A percentile compares a stretch with the other conserved stretches of the same genome.
Evolutionary conservation across 129 eudicot species (phyloP).

Genomic region (Helianthus annuus): DNA sequence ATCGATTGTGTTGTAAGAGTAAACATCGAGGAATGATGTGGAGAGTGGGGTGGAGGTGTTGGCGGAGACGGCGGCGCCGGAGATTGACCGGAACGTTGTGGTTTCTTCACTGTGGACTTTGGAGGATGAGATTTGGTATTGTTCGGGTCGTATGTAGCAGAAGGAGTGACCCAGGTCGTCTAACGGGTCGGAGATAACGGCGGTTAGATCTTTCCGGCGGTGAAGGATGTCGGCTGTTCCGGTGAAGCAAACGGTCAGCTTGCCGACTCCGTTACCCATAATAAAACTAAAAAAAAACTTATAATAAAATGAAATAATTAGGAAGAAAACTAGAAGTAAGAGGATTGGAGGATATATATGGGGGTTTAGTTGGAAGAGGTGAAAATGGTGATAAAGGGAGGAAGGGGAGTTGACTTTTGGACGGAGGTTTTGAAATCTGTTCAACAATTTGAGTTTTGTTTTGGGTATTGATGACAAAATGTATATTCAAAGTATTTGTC

Average conservation of each 20-base stretch:
- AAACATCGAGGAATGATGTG: conserved; percentile 55
- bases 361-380: conserved; percentile 24
- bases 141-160: conserved; percentile 79
- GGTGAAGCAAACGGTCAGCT: conserved; percentile 75
- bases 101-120: conserved; percentile 71
- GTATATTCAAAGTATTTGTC: neutral
- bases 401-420: conserved; percentile 54
- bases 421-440: conserved; percentile 38
- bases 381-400: conserved; percentile 19
- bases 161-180: conserved; percentile 93
- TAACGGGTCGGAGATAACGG: conserved; percentile 53
- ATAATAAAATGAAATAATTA: too few relatives aligned
- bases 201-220: conserved; percentile 45
- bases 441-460: conserved; percentile 23
- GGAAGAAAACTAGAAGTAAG: too few relatives aligned
- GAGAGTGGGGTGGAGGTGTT: conserved; percentile 89
- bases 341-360: neutral
- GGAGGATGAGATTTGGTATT: conserved; percentile 47
- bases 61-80: conserved; percentile 94
- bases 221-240: conserved; percentile 46
- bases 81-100: conserved; percentile 72
- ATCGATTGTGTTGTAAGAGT: conserved; percentile 48
- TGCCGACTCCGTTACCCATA: conserved; percentile 90
- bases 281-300: too few relatives aligned
- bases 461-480: conserved; percentile 17